Evolutionary conservation across 441 rosid species (phyloP), one percentile per base, ranked within the genome.

Genomic region (Capsella rubella): DNA sequence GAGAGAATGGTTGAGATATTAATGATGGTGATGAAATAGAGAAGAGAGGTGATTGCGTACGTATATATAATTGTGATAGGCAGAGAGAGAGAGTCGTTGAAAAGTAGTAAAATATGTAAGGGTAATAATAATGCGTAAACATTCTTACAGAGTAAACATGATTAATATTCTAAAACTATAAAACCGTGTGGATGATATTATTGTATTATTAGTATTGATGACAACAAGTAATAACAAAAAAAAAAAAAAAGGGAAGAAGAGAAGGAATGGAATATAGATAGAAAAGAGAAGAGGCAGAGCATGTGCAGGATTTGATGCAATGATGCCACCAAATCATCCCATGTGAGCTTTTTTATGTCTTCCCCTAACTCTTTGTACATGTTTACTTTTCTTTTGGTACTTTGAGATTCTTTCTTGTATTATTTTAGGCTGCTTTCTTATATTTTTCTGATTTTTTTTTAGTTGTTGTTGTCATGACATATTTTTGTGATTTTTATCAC

Each of bases 331-430:
- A 75, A 75, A 76, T 76, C 66, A 37, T 47, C 71, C 74, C 79
- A 76, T 76, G 79, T 76, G 79, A 69, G 25, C 42, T 64, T 46
- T 62, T 68, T 67, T 31, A 8, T 2, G 40, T 60, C 73, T 54
- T 62, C 59, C 64, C 58, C 35, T 62, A 75, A 69, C 79, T 63
- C 63, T 76, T 69, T 62, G 1, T 21, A 21, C 25, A 21, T 69
- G 79, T 69, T 55, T 76, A 63, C 71, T 76, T 76, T 76, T 69
- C 79, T 55, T 62, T 37, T 55, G 6, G 54, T 76, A 76, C 79
- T 76, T 75, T 47, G 0, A 27, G 69, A 53, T 60, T 69, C 69
- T 62, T 69, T 75, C 49, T 29, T 59, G 55, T 67, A 59, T 67
- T 51, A 66, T 57, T 50, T 73, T 40, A 4, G 64, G 42, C 34